Percentiles rank a stretch among this genome's conserved stretches.
Conservation (phyloP, 257 asterid species). For the Fraxinus americana region DNA sequence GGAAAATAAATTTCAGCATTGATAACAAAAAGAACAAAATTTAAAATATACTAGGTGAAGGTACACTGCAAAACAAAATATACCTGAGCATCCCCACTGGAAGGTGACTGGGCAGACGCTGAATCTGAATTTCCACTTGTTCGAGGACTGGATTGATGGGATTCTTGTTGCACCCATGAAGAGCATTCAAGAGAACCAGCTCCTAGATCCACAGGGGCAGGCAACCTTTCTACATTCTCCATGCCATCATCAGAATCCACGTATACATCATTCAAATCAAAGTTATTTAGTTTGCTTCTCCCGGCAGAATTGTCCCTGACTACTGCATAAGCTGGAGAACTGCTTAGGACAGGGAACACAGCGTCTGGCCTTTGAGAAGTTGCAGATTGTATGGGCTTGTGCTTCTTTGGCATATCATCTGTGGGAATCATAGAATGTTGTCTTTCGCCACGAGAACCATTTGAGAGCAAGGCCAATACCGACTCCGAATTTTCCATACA, state of each 20-base stretch:
- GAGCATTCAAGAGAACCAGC: conserved; percentile 51
- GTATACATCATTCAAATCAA: conserved; percentile 72
- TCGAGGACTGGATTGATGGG: conserved; percentile 78
- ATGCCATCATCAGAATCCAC: conserved; percentile 71
- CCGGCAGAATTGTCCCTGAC: conserved; percentile 52
- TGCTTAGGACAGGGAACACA: conserved; percentile 38
- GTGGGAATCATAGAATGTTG: conserved; percentile 33
- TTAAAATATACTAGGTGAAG: background rate
- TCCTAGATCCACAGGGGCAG: conserved; percentile 46
- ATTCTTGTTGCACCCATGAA: conserved; percentile 71
- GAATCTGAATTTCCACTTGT: conserved; percentile 81
- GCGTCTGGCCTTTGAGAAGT: conserved; percentile 50
- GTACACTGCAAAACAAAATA: conserved; percentile 18
- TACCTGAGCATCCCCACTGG: conserved; percentile 83
- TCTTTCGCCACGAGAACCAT: conserved; percentile 50
- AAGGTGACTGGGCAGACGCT: conserved; percentile 78
- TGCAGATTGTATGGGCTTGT: conserved; percentile 31
- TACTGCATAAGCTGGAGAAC: conserved; percentile 48
- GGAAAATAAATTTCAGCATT: background rate
- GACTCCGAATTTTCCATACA: conserved; percentile 48
- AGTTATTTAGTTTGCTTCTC: conserved; percentile 60
- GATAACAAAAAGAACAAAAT: background rate
- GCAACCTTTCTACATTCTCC: conserved; percentile 60
- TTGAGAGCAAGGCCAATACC: conserved; percentile 47
- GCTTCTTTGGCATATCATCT: conserved; percentile 43